phyloP scores from a whole-genome alignment of 305 asterid species.

The Nicotiana rustica region DNA sequence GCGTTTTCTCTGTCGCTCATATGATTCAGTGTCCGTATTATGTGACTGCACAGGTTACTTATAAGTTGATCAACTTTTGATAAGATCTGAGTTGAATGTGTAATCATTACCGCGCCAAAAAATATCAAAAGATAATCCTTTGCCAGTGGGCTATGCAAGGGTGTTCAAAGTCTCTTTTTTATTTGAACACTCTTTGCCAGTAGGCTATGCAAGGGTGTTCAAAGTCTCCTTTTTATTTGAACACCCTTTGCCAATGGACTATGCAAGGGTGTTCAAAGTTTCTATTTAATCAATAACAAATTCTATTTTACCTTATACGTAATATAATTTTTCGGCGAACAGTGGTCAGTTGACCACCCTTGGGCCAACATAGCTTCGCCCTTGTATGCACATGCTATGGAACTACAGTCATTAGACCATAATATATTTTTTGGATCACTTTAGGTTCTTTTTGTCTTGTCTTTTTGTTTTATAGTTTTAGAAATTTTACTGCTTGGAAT shows the following conservation, averaged over 20 bases:
- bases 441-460: background rate
- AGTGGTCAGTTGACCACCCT: too few relatives aligned
- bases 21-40: slow-evolving; percentile 10
- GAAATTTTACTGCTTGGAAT: slow-evolving; percentile 8
- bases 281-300: too few relatives aligned
- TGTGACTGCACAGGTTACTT: background rate
- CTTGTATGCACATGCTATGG: background rate
- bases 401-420: background rate
- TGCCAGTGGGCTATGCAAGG: too few relatives aligned
- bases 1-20: slow-evolving; percentile 11
- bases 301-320: too few relatives aligned
- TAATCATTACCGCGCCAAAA: background rate
- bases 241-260: too few relatives aligned
- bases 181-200: too few relatives aligned
- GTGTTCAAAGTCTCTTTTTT: too few relatives aligned
- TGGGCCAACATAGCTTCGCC: too few relatives aligned
- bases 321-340: too few relatives aligned
- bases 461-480: background rate
- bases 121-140: background rate
- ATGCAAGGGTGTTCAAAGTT: too few relatives aligned
- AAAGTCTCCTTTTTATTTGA: too few relatives aligned
- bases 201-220: too few relatives aligned
- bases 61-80: background rate
- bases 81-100: background rate
- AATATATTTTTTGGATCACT: background rate